Base-by-base conservation (phyloP, 495 filamentous ascomycete genomes). In the Clohesyomyces aquaticus region DNA sequence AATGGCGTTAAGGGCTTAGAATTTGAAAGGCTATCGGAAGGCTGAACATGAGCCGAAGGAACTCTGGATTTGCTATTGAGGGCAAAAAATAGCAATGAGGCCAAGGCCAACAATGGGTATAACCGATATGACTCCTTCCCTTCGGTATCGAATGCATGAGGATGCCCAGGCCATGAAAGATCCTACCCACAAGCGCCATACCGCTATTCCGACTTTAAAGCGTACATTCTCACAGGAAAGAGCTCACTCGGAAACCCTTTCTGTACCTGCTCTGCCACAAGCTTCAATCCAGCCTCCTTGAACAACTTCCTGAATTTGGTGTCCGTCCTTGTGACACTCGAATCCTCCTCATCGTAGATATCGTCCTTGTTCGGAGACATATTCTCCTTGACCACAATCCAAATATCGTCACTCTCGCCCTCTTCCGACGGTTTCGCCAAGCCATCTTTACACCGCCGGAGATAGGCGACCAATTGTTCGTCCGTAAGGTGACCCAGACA, bases 401-500 rank as follows among this genome's bases (percentile, higher is more conserved):
- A 72, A 49, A 19, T 19, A 19, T 12, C 23, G 49, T 52, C n/a
- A 9, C 25, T 4, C 27, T 49, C 59, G 4, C 14, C 27, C 4
- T 22, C 6, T 42, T 35, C n/a, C 6, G 25, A 6, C 2, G 41
- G 11, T 21, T 77, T 74, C 10, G 76, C 80, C 51, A 95, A 61
- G 0, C 78, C 82, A 0, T 68, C 66, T 41, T 77, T 80, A 69
- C 90, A 90, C 38, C 88, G 78, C 63, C 74, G 58, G 10, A 96
- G 74, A 61, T 87, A 96, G 14, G 72, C 79, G 21, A 86, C 82
- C 21, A 97, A 73, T 74, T 96, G 85, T 38, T 69, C 70, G 76
- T 96, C 93, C n/a, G 85, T 93, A 54, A 97, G 76, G 72, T 96
- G 88, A 16, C 91, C 90, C n/a, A 95, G 75, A 76, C 92, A 97